Percentiles rank a stretch among this genome's conserved stretches.
Evolutionary conservation across 2,329 filamentous ascomycete genomes (phyloP).

Genomic region (Aspergillus sojae): DNA sequence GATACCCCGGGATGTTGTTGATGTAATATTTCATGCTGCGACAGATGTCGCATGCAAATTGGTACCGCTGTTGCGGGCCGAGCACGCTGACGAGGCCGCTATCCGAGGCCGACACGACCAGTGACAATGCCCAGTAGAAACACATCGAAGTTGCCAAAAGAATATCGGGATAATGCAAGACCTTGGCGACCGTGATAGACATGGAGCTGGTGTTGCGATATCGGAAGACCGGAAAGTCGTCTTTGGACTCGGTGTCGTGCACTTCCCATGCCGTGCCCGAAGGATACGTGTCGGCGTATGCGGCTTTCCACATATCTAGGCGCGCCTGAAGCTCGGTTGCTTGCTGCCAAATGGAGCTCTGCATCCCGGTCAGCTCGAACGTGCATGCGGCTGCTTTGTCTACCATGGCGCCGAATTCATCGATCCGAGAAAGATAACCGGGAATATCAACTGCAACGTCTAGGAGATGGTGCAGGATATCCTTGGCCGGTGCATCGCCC

Average conservation of each 20-base stretch:
- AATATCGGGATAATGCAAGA: slow-evolving; percentile 29
- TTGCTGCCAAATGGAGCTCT: slow-evolving; percentile 22
- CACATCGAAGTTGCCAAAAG: slow-evolving; percentile 27
- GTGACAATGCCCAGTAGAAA: slow-evolving; percentile 29
- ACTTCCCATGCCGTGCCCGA: slow-evolving; percentile 20
- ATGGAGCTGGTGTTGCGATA: slow-evolving; percentile 26
- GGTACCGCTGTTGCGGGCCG: slow-evolving; percentile 28
- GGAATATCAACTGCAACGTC: slow-evolving; percentile 31
- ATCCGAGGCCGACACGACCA: slow-evolving; percentile 27
- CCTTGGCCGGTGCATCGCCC: slow-evolving; percentile 20
- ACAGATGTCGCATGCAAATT: slow-evolving; percentile 33
- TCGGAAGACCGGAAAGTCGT: slow-evolving; percentile 24
- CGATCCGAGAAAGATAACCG: slow-evolving; percentile 24
- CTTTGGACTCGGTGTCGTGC: slow-evolving; percentile 5
- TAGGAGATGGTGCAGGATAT: slow-evolving; percentile 28
- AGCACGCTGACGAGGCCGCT: slow-evolving; percentile 25
- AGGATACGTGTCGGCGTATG: slow-evolving; percentile 21
- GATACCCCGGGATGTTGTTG: slow-evolving; percentile 26
- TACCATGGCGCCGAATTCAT: slow-evolving; percentile 20
- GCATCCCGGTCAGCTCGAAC: slow-evolving; percentile 17
- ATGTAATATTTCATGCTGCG: slow-evolving; percentile 34
- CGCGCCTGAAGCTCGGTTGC: slow-evolving; percentile 23
- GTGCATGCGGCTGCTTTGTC: slow-evolving; percentile 5
- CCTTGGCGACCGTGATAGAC: slow-evolving; percentile 17
- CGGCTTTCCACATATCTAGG: slow-evolving; percentile 24